These are phyloP conservation scores for Daphne laureola DNA, from an alignment of 441 rosid species.

Conservation along the genomic window DNA sequence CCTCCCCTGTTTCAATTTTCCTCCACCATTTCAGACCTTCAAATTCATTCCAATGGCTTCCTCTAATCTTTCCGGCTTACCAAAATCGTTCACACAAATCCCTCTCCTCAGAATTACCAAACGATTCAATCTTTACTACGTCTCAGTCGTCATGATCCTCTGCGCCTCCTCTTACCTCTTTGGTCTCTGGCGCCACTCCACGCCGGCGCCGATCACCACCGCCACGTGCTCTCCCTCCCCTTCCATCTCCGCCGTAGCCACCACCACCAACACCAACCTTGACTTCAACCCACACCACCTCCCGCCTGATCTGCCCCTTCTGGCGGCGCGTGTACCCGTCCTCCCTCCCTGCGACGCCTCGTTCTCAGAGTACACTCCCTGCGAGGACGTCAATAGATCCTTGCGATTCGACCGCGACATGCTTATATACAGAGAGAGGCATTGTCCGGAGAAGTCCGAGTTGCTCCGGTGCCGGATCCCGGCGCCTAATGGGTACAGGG, in stretches of 20 bases:
- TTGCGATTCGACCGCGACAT: constrained; percentile 33
- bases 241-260: constrained; percentile 1
- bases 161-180: constrained; percentile 35
- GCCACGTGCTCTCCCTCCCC: not conserved
- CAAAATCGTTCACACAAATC: not conserved
- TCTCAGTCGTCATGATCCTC: constrained; percentile 21
- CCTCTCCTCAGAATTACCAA: constrained; percentile 21
- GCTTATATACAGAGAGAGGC: constrained; percentile 68
- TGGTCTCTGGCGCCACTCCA: constrained; percentile 39
- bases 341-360: constrained; percentile 33
- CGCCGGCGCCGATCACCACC: constrained; percentile 12
- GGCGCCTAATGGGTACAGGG: constrained; percentile 48
- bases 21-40: too few relatives aligned
- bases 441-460: constrained; percentile 52
- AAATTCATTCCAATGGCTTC: too few relatives aligned
- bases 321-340: constrained; percentile 15
- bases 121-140: constrained; percentile 26
- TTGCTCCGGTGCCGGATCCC: constrained; percentile 39
- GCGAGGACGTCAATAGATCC: constrained; percentile 55
- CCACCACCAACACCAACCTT: constrained; percentile 15
- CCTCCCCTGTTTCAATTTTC: too few relatives aligned
- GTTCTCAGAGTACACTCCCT: constrained; percentile 64
- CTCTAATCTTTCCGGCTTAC: too few relatives aligned
- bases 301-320: constrained; percentile 9
- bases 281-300: constrained; percentile 30